A percentile compares a stretch with the other conserved stretches of the same genome.
Evolutionary conservation across 305 asterid species (phyloP).

Genomic region (Lippia alba): DNA sequence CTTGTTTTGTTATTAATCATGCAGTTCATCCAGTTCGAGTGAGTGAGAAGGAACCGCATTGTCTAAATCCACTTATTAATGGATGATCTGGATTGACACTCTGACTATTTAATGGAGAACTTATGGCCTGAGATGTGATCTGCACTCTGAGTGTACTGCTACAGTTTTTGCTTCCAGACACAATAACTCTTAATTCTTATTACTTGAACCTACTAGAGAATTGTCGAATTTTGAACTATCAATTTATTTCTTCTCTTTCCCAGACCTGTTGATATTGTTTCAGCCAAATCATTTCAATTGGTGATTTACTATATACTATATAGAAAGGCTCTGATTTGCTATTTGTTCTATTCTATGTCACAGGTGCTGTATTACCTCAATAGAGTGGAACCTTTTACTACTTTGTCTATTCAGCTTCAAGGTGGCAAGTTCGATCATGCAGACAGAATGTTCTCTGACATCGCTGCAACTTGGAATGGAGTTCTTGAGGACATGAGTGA

Average conservation of each 20-base stretch:
- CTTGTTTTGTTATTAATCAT: slow-evolving; percentile 5
- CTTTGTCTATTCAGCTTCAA: slow-evolving; percentile 96
- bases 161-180: slow-evolving; percentile 15
- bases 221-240: slow-evolving; percentile 23
- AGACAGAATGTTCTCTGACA: slow-evolving; percentile 95
- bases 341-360: slow-evolving; percentile 28
- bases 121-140: slow-evolving; percentile 29
- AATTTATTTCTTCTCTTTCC: slow-evolving; percentile 28
- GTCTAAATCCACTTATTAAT: slow-evolving; percentile 19
- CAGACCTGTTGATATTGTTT: not conserved
- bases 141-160: slow-evolving; percentile 20
- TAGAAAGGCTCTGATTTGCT: slow-evolving; percentile 32
- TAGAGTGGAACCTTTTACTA: slow-evolving; percentile 96
- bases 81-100: not conserved
- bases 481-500: slow-evolving; percentile 99
- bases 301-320: slow-evolving; percentile 32
- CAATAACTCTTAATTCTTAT: slow-evolving; percentile 22
- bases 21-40: slow-evolving; percentile 5
- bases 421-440: slow-evolving; percentile 99
- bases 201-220: slow-evolving; percentile 25
- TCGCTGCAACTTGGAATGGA: slow-evolving; percentile 94
- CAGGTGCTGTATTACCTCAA: slow-evolving; percentile 95
- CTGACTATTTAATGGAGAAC: slow-evolving; percentile 30
- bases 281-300: slow-evolving; percentile 20
- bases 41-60: slow-evolving; percentile 14